Evolutionary conservation across 495 filamentous ascomycete species (phyloP).

Genomic region (Jackrogersella minutella): DNA sequence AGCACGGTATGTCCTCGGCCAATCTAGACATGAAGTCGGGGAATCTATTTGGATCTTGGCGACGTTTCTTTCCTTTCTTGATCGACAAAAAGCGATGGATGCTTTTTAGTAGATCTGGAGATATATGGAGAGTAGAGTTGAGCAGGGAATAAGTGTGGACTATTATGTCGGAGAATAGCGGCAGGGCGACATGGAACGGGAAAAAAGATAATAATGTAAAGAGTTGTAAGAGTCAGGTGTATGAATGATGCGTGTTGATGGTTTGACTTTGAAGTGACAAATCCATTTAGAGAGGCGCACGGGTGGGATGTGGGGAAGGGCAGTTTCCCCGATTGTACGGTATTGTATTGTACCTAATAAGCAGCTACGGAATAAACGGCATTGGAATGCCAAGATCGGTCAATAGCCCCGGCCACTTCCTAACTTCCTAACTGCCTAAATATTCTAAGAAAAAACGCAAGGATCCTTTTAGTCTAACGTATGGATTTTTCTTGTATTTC

Average conservation of each 20-base stretch:
- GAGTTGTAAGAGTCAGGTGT: slow-evolving; percentile 5
- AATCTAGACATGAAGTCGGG: slow-evolving; percentile 22
- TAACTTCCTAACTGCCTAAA: too few relatives aligned
- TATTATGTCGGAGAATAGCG: slow-evolving; percentile 10
- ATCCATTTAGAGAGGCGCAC: not conserved
- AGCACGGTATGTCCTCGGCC: slow-evolving; percentile 14
- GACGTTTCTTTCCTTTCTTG: slow-evolving; percentile 36
- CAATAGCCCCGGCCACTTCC: not conserved
- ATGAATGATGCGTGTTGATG: slow-evolving; percentile 14
- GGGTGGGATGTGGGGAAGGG: slow-evolving; percentile 39
- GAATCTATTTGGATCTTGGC: slow-evolving; percentile 24
- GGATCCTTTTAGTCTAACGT: slow-evolving; percentile 4
- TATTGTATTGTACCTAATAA: not conserved
- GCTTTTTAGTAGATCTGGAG: slow-evolving; percentile 19
- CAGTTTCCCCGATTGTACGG: slow-evolving; percentile 9
- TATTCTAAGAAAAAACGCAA: slow-evolving; percentile 23
- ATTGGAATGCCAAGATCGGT: slow-evolving; percentile 39
- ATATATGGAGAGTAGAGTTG: slow-evolving; percentile 1
- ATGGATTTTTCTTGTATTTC: not conserved
- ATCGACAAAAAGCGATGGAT: slow-evolving; percentile 39
- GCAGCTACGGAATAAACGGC: slow-evolving; percentile 23
- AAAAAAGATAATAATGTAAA: too few relatives aligned
- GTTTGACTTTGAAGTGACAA: slow-evolving; percentile 17
- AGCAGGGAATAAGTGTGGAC: not conserved
- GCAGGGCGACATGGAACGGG: too few relatives aligned